These are phyloP conservation scores for Taxillus chinensis DNA, from an alignment of 164 flowering plant species.

Conservation along the genomic window DNA sequence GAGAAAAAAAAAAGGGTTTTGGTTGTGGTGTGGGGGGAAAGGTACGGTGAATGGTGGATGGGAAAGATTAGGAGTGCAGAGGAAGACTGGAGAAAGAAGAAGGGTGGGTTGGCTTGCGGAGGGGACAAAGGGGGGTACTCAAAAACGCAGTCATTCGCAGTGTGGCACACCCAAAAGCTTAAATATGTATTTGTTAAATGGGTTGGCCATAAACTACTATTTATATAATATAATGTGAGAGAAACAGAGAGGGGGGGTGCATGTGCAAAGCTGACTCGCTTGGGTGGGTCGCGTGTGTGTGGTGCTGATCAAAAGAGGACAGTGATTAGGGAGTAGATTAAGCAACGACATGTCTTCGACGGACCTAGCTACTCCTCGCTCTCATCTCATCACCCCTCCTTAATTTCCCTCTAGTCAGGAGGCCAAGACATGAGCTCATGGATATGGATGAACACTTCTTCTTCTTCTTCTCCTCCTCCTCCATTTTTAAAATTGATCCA, in stretches of 20 bases:
- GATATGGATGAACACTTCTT: too few relatives aligned
- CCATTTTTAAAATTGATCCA: too few relatives aligned
- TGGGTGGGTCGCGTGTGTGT: neutral
- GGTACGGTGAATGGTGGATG: slow-evolving; percentile 6
- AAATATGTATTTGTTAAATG: slow-evolving; percentile 14
- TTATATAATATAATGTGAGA: neutral
- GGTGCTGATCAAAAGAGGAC: neutral
- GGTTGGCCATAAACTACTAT: neutral
- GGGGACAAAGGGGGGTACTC: slow-evolving; percentile 12
- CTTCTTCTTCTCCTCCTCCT: too few relatives aligned
- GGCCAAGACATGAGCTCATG: too few relatives aligned
- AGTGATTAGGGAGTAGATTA: neutral
- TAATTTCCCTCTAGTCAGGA: too few relatives aligned
- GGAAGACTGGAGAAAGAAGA: slow-evolving; percentile 17
- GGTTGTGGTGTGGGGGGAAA: neutral
- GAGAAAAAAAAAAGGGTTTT: neutral
- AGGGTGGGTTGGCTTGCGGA: neutral
- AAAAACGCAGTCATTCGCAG: slow-evolving; percentile 32
- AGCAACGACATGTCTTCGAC: neutral
- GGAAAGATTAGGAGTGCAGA: slow-evolving; percentile 19
- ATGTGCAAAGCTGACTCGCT: neutral
- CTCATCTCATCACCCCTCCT: too few relatives aligned
- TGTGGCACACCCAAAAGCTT: slow-evolving; percentile 10
- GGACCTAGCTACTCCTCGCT: neutral
- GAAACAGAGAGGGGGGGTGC: neutral